Percentiles rank a stretch among this genome's conserved stretches.
These are phyloP conservation scores for Dactylellina cionopaga DNA, from an alignment of 2,329 filamentous ascomycete genomes.

Conservation along the genomic window DNA sequence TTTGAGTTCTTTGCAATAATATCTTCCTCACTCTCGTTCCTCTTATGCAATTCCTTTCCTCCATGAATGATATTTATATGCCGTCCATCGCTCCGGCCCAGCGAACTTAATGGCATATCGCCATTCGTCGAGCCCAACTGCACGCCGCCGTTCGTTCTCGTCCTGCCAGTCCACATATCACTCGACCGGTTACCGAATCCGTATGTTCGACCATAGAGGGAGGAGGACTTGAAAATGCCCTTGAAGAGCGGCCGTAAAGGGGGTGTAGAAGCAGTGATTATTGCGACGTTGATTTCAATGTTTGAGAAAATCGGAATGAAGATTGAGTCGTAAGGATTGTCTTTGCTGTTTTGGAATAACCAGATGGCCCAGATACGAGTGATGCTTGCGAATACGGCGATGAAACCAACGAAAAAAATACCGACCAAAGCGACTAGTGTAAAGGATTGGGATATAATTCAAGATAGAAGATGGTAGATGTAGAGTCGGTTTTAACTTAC, in stretches of 20 bases:
- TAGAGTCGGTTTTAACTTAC: conserved; percentile 9
- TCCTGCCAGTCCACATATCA: conserved; percentile 27
- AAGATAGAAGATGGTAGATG: background rate
- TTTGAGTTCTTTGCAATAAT: conserved; percentile 38
- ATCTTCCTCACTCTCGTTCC: conserved; percentile 41
- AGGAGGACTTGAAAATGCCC: conserved; percentile 36
- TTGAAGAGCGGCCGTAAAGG: conserved; percentile 61
- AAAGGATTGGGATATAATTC: background rate
- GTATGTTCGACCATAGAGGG: background rate
- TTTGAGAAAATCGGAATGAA: conserved; percentile 55
- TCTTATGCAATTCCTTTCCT: conserved; percentile 17
- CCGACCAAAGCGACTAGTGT: conserved; percentile 43
- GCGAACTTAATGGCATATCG: background rate
- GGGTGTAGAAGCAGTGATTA: conserved; percentile 63
- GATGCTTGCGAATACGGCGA: conserved; percentile 56
- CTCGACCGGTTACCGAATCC: conserved; percentile 1
- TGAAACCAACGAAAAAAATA: conserved; percentile 54
- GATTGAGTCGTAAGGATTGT: conserved; percentile 50
- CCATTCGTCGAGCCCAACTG: conserved; percentile 2
- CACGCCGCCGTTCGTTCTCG: conserved; percentile 21
- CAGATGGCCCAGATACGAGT: conserved; percentile 56
- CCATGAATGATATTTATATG: conserved; percentile 16
- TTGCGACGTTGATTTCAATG: conserved; percentile 62
- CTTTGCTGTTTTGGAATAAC: conserved; percentile 53
- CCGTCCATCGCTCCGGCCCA: background rate